These are phyloP conservation scores for Starmerella floris DNA, from an alignment of 805 yeast genomes.

Conservation along the genomic window DNA sequence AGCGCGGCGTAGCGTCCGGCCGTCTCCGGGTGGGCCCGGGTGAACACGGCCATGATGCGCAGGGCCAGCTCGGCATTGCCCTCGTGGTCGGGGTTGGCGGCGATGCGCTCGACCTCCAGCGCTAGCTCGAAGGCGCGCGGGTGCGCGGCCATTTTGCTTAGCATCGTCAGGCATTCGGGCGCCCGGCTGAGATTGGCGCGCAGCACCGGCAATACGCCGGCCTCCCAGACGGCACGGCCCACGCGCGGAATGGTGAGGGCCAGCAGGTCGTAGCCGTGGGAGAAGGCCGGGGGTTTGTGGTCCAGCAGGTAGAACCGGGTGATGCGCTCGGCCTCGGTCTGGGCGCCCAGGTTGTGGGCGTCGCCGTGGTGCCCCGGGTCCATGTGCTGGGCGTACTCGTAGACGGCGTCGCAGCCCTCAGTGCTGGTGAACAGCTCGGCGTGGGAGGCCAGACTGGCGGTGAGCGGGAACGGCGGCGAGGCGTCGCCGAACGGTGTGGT, in stretches of 20 bases:
- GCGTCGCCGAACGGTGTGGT: background rate
- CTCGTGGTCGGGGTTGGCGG: background rate
- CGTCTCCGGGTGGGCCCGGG: background rate
- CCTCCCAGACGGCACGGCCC: background rate
- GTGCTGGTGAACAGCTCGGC: background rate
- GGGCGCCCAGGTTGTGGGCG: constrained; percentile 2
- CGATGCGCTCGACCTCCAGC: too few relatives aligned
- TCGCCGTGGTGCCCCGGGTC: background rate
- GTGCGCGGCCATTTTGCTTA: background rate
- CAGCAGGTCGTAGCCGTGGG: constrained; percentile 1
- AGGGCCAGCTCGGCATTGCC: background rate
- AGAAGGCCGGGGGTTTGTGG: background rate
- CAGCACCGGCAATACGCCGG: background rate
- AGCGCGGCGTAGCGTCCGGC: background rate
- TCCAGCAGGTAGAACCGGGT: background rate
- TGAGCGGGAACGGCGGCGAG: background rate
- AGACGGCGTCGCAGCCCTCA: constrained; percentile 2
- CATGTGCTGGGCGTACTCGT: background rate
- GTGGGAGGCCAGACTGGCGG: background rate
- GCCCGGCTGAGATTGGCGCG: too few relatives aligned
- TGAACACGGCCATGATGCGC: background rate
- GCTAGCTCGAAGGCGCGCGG: background rate
- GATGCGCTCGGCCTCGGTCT: constrained; percentile 2
- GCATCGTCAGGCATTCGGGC: background rate
- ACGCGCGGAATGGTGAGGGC: background rate